Evolutionary conservation across 148 eudicot genomes (phyloP).

Genomic region (Rheum nobile): DNA sequence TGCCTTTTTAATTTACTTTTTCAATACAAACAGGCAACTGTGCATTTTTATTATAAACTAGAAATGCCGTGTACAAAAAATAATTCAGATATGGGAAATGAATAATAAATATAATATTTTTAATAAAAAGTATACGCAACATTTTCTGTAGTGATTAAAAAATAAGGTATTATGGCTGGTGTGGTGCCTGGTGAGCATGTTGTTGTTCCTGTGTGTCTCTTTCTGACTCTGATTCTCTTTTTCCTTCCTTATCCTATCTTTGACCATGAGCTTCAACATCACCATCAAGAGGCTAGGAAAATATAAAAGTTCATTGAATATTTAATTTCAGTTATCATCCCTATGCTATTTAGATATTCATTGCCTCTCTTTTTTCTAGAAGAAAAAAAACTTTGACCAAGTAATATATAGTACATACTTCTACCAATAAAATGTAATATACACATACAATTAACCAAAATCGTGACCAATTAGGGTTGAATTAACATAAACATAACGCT

Average conservation of each 20-base stretch:
- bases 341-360: not conserved
- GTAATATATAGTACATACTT: too few relatives aligned
- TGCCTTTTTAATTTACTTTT: not conserved
- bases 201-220: not conserved
- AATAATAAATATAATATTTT: not conserved
- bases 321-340: not conserved
- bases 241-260: slow-evolving; percentile 7
- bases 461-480: not conserved
- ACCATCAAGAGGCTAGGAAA: not conserved
- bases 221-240: slow-evolving; percentile 1
- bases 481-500: not conserved
- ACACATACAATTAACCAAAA: not conserved
- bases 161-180: not conserved
- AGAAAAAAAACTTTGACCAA: not conserved
- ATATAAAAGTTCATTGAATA: not conserved
- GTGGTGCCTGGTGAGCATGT: not conserved
- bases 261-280: slow-evolving; percentile 3
- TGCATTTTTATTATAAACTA: not conserved
- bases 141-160: not conserved
- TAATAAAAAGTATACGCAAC: not conserved
- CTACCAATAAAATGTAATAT: too few relatives aligned
- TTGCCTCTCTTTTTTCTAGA: not conserved
- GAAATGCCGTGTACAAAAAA: not conserved
- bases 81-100: not conserved
- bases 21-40: not conserved